Percentiles rank a stretch among this genome's conserved stretches.
Conservation (phyloP, 371 early-diverging fungal genomes). For the Batrachochytrium dendrobatidis region DNA sequence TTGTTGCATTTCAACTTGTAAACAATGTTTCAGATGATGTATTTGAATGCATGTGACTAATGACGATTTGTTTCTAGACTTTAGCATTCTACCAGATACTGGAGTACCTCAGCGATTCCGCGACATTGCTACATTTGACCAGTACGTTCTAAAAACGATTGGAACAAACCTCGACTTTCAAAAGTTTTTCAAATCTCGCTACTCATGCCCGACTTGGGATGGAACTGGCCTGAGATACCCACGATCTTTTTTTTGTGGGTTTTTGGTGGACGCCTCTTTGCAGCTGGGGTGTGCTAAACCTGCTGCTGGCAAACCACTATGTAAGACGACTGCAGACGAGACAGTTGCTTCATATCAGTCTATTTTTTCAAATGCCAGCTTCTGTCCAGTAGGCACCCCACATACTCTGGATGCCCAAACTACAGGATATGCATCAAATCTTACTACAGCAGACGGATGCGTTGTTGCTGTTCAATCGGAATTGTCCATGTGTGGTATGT, state of each 20-base stretch:
- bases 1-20: too few species aligned
- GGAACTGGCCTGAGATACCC: not conserved
- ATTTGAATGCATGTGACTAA: too few species aligned
- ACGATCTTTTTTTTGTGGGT: not conserved
- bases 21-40: too few species aligned
- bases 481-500: not conserved
- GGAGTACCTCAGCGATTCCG: too few species aligned
- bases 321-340: not conserved
- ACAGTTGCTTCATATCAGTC: not conserved
- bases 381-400: not conserved
- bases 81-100: too few species aligned
- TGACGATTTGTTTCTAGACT: too few species aligned
- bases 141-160: not conserved
- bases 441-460: not conserved
- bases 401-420: not conserved
- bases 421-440: conserved; percentile 1
- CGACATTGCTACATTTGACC: too few species aligned
- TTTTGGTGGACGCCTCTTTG: too few species aligned
- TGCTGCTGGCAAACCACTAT: not conserved
- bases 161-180: not conserved
- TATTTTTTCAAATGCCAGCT: not conserved
- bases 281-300: not conserved
- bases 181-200: not conserved
- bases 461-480: not conserved
- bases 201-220: conserved; percentile 1